Conservation (phyloP, 345 rosid genomes). For the sweet orange (Citrus sinensis) region DNA sequence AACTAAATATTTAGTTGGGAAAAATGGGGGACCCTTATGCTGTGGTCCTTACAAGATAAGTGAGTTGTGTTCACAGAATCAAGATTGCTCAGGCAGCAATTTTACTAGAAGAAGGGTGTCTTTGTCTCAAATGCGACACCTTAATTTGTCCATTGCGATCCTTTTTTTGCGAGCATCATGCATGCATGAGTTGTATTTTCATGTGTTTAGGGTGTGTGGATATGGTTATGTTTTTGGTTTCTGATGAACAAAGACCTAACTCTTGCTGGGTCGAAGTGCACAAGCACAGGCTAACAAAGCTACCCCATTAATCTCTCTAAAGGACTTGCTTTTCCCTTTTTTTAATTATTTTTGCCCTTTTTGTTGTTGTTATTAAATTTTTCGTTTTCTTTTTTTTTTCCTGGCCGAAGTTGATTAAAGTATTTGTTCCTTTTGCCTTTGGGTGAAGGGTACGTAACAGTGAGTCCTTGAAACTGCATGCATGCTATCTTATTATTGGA, state of each 20-base stretch:
- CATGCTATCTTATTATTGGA: neutral
- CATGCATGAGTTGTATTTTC: neutral
- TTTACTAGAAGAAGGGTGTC: neutral
- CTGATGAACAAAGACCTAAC: neutral
- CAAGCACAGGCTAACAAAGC: neutral
- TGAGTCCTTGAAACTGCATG: neutral
- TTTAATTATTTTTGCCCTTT: neutral
- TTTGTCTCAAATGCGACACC: neutral
- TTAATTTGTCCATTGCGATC: neutral
- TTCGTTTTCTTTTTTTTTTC: neutral
- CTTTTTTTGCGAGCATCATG: neutral
- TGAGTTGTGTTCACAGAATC: constrained; percentile 5
- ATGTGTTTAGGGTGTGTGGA: neutral
- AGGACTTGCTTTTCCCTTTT: neutral
- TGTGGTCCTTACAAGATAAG: constrained; percentile 13
- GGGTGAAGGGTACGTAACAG: neutral
- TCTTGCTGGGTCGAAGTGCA: neutral
- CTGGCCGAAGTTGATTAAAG: neutral
- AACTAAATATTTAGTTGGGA: constrained; percentile 2
- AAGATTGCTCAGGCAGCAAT: neutral
- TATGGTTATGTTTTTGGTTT: neutral
- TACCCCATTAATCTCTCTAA: neutral
- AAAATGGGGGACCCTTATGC: constrained; percentile 11
- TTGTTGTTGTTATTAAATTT: too few relatives aligned
- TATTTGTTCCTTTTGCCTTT: neutral